These are phyloP conservation scores for Stachybotrys chlorohalonatus DNA, from an alignment of 2,329 filamentous ascomycete species.

Conservation along the genomic window DNA sequence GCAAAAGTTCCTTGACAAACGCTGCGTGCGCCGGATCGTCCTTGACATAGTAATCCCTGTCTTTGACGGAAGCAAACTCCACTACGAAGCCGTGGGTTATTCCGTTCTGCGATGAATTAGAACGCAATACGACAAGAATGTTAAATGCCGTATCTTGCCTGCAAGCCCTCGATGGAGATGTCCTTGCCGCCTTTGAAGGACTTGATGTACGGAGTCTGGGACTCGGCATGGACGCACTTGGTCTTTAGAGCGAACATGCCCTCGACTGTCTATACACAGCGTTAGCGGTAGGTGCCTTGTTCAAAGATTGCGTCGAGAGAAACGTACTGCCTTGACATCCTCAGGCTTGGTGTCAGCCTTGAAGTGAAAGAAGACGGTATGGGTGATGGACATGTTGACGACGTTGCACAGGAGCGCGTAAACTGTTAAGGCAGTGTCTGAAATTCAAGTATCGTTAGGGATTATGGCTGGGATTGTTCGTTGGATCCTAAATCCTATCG, in stretches of 20 bases:
- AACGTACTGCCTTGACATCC: conserved; percentile 46
- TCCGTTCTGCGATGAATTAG: conserved; percentile 35
- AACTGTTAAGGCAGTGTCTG: neutral
- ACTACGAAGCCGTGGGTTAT: conserved; percentile 62
- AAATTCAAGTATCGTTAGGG: neutral
- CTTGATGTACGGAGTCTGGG: conserved; percentile 51
- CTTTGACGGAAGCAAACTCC: conserved; percentile 53
- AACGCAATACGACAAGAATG: too few relatives aligned
- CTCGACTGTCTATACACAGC: neutral
- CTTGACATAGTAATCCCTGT: conserved; percentile 60
- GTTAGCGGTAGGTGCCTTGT: neutral
- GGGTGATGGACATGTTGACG: conserved; percentile 33
- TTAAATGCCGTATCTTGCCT: conserved; percentile 29
- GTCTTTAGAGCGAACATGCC: conserved; percentile 38
- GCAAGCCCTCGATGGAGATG: conserved; percentile 50
- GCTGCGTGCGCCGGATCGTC: conserved; percentile 54
- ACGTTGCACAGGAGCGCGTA: neutral
- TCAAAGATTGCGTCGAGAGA: neutral
- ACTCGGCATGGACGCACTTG: conserved; percentile 51
- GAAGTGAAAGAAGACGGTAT: conserved; percentile 61
- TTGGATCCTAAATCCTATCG: neutral
- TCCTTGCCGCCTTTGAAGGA: conserved; percentile 50
- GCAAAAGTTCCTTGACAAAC: conserved; percentile 44
- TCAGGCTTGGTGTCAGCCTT: conserved; percentile 39
- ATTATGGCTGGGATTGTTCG: neutral